phyloP scores from a whole-genome alignment of 1,139 yeast species.

The Taphrina deformans region DNA sequence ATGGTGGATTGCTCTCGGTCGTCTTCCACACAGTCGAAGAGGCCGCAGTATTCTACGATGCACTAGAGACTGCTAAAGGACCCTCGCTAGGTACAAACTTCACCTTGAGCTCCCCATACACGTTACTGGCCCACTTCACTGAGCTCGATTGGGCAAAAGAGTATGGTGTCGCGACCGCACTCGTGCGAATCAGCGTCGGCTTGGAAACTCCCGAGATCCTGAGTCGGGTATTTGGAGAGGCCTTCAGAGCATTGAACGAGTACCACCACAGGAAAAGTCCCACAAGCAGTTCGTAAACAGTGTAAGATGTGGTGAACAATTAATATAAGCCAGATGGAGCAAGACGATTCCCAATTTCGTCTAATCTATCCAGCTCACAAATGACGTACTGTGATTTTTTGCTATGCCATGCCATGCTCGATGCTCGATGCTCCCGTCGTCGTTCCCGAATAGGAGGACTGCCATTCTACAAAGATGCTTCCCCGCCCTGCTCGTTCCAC shows the following conservation, averaged over 20 bases:
- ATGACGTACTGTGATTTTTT: not conserved
- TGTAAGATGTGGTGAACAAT: not conserved
- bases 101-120: constrained; percentile 88
- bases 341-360: not conserved
- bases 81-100: constrained; percentile 94
- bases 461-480: not conserved
- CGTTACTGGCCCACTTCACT: constrained; percentile 81
- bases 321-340: not conserved
- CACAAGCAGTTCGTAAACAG: not conserved
- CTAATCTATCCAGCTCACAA: not conserved
- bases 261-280: not conserved
- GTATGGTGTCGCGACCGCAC: constrained; percentile 80
- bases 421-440: not conserved
- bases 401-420: not conserved
- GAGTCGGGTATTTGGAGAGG: constrained; percentile 13
- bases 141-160: constrained; percentile 80
- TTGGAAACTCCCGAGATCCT: constrained; percentile 43
- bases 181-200: constrained; percentile 85
- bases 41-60: constrained; percentile 74
- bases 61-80: constrained; percentile 77
- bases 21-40: constrained; percentile 65
- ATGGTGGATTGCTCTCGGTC: constrained; percentile 85
- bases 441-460: not conserved
- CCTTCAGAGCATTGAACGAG: constrained; percentile 19
- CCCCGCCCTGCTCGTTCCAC: constrained; percentile 42